These are phyloP conservation scores for Rhizophora apiculata DNA, from an alignment of 345 rosid genomes.

Conservation along the genomic window DNA sequence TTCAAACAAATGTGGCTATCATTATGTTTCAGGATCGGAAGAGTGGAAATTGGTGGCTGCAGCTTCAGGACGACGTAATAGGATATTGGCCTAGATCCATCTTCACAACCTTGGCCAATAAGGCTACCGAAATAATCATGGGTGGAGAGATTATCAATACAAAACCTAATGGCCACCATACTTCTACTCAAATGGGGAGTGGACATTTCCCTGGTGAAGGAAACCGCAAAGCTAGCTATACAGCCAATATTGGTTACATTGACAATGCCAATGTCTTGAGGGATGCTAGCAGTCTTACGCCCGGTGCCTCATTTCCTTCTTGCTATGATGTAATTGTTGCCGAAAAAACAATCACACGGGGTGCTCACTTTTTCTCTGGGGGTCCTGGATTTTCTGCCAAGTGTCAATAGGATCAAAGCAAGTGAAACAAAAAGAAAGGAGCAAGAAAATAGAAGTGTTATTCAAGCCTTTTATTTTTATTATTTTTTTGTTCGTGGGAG, in stretches of 20 bases:
- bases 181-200: constrained; percentile 24
- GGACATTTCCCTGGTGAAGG: constrained; percentile 17
- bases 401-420: background rate
- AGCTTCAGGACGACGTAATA: background rate
- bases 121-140: background rate
- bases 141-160: constrained; percentile 12
- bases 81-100: constrained; percentile 16
- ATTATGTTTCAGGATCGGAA: constrained; percentile 1
- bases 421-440: no score
- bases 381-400: constrained; percentile 3
- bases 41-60: constrained; percentile 23
- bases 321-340: background rate
- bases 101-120: background rate
- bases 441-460: no score
- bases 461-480: no score
- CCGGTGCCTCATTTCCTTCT: background rate
- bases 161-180: background rate
- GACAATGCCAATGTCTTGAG: background rate
- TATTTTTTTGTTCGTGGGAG: no score
- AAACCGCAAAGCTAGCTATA: constrained; percentile 1
- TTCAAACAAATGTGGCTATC: background rate
- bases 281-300: background rate
- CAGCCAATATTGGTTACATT: background rate
- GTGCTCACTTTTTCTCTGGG: background rate
- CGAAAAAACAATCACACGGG: background rate